Evolutionary conservation across 192 early-diverging fungal genomes (phyloP), one percentile per base, ranked within the genome.

Genomic region (Backusella tuberculispora): DNA sequence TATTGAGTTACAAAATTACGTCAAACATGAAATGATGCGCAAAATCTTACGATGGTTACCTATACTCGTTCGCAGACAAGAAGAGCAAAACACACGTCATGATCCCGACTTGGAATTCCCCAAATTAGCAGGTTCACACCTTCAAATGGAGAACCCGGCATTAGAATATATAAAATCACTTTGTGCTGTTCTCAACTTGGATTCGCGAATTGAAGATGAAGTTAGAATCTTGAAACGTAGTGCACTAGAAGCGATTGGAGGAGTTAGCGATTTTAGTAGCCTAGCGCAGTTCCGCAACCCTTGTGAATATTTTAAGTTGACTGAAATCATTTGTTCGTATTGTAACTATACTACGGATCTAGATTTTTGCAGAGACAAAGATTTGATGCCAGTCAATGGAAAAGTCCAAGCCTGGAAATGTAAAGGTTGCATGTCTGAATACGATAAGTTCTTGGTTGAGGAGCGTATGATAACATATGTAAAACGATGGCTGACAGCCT

Each of bases 351-450:
- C 88, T 68, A 84, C 90, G 10, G 96, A 99, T 82, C 79, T 98
- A 75, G 98, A 99, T 80, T 90, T 99, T 72, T 95, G 92, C 69
- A 90, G 96, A 42, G 95, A 97, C 67, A 84, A 84, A 26, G 87
- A 88, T 50, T 74, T 94, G 68, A 73, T 95, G 48, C 88, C 89
- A 0, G 76, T 81, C 1, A 78, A 84, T 46, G 86, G 80, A 4
- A 66, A 82, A 73, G 74, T 76, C 5, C 67, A 78, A 37, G 60
- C 76, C 12, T 98, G 96, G 96, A 68, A 78, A 34, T 98, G 97
- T 77, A 77, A 85, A 42, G 89, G 83, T 17, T 99, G 98, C 67
- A 83, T 86, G 10, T 86, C 86, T 19, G 90, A 92, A 67, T 98
- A 99, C 74, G 94, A 97, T 71, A 86, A 86, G 5, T 68, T 77